Percentiles rank a stretch among this genome's conserved stretches.
Evolutionary conservation across 2,329 filamentous ascomycete genomes (phyloP).

Genomic region (Stagonosporopsis cucurbitacearum): DNA sequence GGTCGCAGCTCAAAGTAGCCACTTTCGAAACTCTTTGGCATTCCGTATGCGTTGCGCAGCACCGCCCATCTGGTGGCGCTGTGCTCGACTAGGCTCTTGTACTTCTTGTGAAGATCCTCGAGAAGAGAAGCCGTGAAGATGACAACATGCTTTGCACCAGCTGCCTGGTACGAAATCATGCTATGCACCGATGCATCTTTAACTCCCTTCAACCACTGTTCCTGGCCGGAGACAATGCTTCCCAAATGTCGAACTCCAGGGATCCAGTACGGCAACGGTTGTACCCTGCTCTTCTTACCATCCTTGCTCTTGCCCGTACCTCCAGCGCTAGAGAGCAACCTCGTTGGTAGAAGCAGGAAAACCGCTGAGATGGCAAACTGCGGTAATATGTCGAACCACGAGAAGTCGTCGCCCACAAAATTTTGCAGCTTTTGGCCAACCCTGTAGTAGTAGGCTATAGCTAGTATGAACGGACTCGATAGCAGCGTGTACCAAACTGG

Average conservation of each 20-base stretch:
- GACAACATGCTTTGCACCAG: slow-evolving; percentile 58
- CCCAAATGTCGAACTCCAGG: slow-evolving; percentile 63
- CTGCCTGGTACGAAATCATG: slow-evolving; percentile 58
- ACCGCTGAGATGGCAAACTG: slow-evolving; percentile 39
- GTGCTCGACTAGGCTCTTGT: slow-evolving; percentile 27
- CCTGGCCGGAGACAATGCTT: slow-evolving; percentile 56
- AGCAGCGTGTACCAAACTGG: slow-evolving; percentile 42
- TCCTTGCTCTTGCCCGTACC: slow-evolving; percentile 25
- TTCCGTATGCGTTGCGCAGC: slow-evolving; percentile 39
- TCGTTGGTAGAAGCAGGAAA: slow-evolving; percentile 38
- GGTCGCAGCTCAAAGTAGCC: slow-evolving; percentile 37
- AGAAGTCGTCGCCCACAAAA: slow-evolving; percentile 32
- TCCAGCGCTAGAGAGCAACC: slow-evolving; percentile 35
- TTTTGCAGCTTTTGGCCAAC: slow-evolving; percentile 26
- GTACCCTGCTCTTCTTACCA: slow-evolving; percentile 50
- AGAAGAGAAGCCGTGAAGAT: slow-evolving; percentile 57
- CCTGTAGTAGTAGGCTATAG: slow-evolving; percentile 32
- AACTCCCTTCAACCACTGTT: slow-evolving; percentile 53
- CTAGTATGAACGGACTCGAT: slow-evolving; percentile 40
- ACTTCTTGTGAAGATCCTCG: slow-evolving; percentile 38
- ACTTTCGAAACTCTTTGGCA: slow-evolving; percentile 30
- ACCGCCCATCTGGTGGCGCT: slow-evolving; percentile 28
- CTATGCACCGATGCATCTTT: slow-evolving; percentile 48
- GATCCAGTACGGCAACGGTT: slow-evolving; percentile 65
- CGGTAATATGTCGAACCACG: slow-evolving; percentile 38